Evolutionary conservation across 2,329 filamentous ascomycete species (phyloP).

Genomic region (Nothophaeocryptopus gaeumannii): DNA sequence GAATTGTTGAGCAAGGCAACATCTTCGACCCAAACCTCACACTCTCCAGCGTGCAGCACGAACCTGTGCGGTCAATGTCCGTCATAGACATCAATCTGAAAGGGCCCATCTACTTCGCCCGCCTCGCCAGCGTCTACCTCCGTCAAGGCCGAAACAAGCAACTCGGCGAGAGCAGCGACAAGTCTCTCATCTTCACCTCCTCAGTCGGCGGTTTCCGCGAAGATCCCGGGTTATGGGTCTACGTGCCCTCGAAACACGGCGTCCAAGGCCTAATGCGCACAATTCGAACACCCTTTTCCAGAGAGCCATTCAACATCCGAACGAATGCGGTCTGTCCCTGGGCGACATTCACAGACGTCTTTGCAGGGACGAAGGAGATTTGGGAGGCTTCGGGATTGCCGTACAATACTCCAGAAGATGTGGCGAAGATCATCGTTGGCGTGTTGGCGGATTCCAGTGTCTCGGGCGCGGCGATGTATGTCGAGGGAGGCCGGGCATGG

Average conservation of each 20-base stretch:
- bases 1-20: slow-evolving; percentile 43
- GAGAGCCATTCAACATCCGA: slow-evolving; percentile 34
- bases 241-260: slow-evolving; percentile 51
- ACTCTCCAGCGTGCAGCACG: slow-evolving; percentile 41
- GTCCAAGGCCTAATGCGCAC: slow-evolving; percentile 51
- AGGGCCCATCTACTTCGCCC: slow-evolving; percentile 48
- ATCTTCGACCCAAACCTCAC: slow-evolving; percentile 47
- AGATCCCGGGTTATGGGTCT: slow-evolving; percentile 48
- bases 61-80: slow-evolving; percentile 25
- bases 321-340: slow-evolving; percentile 48
- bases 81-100: slow-evolving; percentile 32
- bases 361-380: slow-evolving; percentile 36
- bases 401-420: slow-evolving; percentile 40
- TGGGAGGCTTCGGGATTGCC: slow-evolving; percentile 42
- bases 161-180: slow-evolving; percentile 38
- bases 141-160: slow-evolving; percentile 37
- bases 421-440: slow-evolving; percentile 40
- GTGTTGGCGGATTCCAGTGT: slow-evolving; percentile 36
- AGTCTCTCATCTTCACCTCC: slow-evolving; percentile 45
- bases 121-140: slow-evolving; percentile 52
- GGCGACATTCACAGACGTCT: slow-evolving; percentile 42
- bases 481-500: slow-evolving; percentile 45
- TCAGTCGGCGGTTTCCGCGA: slow-evolving; percentile 51
- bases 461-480: slow-evolving; percentile 44
- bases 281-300: slow-evolving; percentile 39